Base-by-base conservation (phyloP, 805 yeast species). In the Metschnikowia vanudenii region DNA sequence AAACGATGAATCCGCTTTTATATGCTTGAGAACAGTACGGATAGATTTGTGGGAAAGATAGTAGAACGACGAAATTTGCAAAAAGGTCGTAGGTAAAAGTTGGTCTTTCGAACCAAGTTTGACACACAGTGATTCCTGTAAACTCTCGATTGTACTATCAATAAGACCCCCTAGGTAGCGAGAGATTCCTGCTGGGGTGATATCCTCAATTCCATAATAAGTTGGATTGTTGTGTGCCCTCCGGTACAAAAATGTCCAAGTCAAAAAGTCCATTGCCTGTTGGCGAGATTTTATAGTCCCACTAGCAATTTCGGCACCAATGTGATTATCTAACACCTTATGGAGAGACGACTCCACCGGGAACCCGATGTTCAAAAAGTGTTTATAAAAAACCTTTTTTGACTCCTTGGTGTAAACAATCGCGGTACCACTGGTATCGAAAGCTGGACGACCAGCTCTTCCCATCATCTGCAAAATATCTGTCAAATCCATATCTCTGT, bases 1-100 rank as follows among this genome's bases (percentile, higher is more conserved):
- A 57, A 85, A 81, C 3, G 75, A 30, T 9, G 53, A 49, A n/a
- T 39, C 43, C 1, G 38, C 17, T 10, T 41, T 45, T 31, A 52
- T 35, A 4, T 44, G 45, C 11, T 46, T 34, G 20, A 55, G 49
- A 14, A 49, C 54, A 46, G 76, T 79, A 48, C 97, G 74, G 51
- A 94, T 80, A 0, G 98, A 91, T 63, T 81, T 81, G 65, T 94
- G 98, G 1, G 97, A 89, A 57, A 94, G 74, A 69, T 94, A 94
- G 66, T 94, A 94, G 67, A 86, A 94, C 1, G 97, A 89, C 1
- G 96, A 79, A 34, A 94, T 88, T 51, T 82, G 79, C 67, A 94
- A 74, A 62, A 82, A 90, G 16, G 96, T 88, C 0, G 98, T 90
- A 7, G 96, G 77, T 29, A 82, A 57, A 20, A 71, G 65, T 41